Evolutionary conservation across 164 flowering plant species (phyloP), one percentile per base, ranked within the genome.

Genomic region (Pachysandra terminalis): DNA sequence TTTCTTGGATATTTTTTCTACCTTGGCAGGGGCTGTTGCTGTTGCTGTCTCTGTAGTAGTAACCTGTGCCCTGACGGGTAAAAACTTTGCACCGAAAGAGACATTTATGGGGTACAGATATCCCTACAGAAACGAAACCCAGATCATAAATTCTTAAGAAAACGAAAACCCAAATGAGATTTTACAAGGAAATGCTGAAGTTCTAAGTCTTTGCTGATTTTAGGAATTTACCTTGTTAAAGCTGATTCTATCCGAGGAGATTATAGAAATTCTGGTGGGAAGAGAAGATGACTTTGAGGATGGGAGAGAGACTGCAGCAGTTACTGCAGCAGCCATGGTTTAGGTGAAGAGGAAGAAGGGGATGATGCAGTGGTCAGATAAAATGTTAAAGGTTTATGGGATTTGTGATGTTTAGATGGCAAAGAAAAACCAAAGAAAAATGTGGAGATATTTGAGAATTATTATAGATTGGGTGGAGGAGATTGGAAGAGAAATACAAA

Each of bases 11-110:
- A 67, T 71, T 81, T 95, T 95, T 81, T 67, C 89, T 19, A 80
- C 96, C 79, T 87, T 91, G 0, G 84, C 86, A 21, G 96, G 95
- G 26, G 96, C 90, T n/a, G n/a, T n/a, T n/a, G n/a, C n/a, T n/a
- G n/a, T n/a, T 60, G 84, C 92, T 32, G 37, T 32, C 37, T 32
- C 37, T 32, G 37, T 32, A 6, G 97, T 86, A 9, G 94, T 83
- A 49, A 91, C 87, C 73, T 95, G 97, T 15, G 98, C 97, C 82
- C 91, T 91, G 54, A 95, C 78, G 1, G 87, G 59, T 16, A 67
- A 76, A 68, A 79, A 74, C 74, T 82, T 86, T 45, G 86, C 85
- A 5, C 77, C 77, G 27, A 59, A 51, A 45, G 81, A 80, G 6
- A 77, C 86, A 80, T 85, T 84, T 65, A 80, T 83, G 71, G 81